These are phyloP conservation scores for Pleurozium schreberi DNA, from an alignment of 225 moss, liverwort and hornwort species.

Conservation along the genomic window DNA sequence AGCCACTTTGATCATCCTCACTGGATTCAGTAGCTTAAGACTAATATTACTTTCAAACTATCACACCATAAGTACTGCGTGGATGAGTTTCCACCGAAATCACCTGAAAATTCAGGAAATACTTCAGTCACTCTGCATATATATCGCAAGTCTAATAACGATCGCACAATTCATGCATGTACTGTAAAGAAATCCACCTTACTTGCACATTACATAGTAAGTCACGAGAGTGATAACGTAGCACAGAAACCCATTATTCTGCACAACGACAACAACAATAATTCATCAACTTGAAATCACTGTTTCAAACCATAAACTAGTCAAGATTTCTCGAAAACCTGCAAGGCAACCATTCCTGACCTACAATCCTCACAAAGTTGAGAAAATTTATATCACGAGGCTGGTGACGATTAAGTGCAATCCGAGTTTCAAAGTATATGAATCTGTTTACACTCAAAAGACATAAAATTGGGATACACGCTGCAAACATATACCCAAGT, in stretches of 20 bases:
- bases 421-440: too few relatives aligned
- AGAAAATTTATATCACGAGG: not conserved
- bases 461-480: not conserved
- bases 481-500: not conserved
- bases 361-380: not conserved
- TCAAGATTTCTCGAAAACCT: not conserved
- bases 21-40: not conserved
- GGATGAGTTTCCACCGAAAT: not conserved
- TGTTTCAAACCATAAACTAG: not conserved
- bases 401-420: not conserved
- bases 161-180: not conserved
- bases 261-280: constrained; percentile 9
- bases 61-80: not conserved
- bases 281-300: not conserved
- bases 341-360: not conserved
- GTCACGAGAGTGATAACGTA: constrained; percentile 55
- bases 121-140: not conserved
- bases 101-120: not conserved
- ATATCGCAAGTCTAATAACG: not conserved
- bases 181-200: not conserved
- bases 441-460: not conserved
- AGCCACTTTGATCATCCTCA: not conserved
- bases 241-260: constrained; percentile 78
- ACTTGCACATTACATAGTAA: constrained; percentile 71
- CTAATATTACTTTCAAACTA: not conserved